Evolutionary conservation across 352 stramenopile genomes (phyloP), one percentile per base, ranked within the genome.

Genomic region (Phytophthora niederhauseri): DNA sequence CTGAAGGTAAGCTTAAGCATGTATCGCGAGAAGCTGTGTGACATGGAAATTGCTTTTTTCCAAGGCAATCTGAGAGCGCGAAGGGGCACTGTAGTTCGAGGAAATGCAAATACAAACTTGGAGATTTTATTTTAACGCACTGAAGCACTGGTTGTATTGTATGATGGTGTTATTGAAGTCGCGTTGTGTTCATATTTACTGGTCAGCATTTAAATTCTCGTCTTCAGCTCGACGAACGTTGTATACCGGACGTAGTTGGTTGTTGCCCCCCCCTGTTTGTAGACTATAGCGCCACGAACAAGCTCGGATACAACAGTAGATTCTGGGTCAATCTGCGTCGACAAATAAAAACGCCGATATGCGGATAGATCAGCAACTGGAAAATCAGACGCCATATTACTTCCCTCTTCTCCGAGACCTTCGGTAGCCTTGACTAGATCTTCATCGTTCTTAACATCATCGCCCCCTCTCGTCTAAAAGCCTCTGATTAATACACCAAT

Each of bases 281-380:
- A 34, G 3, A 64, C 30, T 19, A 56, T 56, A 15, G 45, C 28
- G 34, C 28, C 31, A 6, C 36, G 49, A 3, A 66, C 6, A 17
- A n/a, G n/a, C n/a, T n/a, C n/a, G 34, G 34, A 41, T 15, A 41
- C 34, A 41, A 41, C 34, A 15, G 34, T 41, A 41, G 34, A 6
- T 41, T 41, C 34, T 41, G 34, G 34, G 7, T 41, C 34, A 9
- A 41, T 41, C 34, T 41, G 34, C 50, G 60, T 54, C 0, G 36
- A 60, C 4, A 4, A 3, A 57, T 67, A 67, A 2, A 61, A 11
- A 45, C 26, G 51, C 6, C 52, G 61, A 57, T 51, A 68, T 14
- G 0, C 6, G 17, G 41, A 68, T 4, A 28, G 1, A 57, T 61
- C 34, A 41, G 34, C 34, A 9, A 41, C 34, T 9, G 34, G 8